Percentiles rank a stretch among this genome's conserved stretches.
phyloP scores from a whole-genome alignment of 179 eudicot genomes.

The Amaranthus tricolor region DNA sequence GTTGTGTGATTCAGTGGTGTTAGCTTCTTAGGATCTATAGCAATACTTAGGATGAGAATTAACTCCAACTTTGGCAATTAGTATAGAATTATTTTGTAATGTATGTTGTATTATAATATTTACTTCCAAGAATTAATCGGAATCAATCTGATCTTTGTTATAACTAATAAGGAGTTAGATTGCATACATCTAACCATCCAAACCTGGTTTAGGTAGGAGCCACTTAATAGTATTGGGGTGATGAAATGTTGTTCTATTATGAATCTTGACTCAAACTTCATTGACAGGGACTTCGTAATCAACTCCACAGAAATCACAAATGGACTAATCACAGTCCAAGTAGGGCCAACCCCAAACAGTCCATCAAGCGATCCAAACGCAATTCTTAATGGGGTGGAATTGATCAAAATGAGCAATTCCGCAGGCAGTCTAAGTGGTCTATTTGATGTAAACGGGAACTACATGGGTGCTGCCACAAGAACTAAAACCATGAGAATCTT shows the following conservation, averaged over 20 bases:
- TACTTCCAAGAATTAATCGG: too few species aligned
- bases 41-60: too few species aligned
- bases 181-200: too few species aligned
- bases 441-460: constrained; percentile 50
- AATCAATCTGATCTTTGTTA: too few species aligned
- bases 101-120: too few species aligned
- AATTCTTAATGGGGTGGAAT: constrained; percentile 79
- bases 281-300: constrained; percentile 56
- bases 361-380: constrained; percentile 58
- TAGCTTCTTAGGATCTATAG: too few species aligned
- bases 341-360: constrained; percentile 53
- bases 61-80: neutral
- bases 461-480: constrained; percentile 30
- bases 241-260: neutral
- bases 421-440: constrained; percentile 78
- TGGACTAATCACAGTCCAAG: constrained; percentile 53
- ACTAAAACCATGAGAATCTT: constrained; percentile 34
- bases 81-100: neutral
- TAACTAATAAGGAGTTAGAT: too few species aligned
- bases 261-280: neutral
- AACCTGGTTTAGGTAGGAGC: too few species aligned
- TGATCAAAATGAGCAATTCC: constrained; percentile 81
- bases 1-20: too few species aligned
- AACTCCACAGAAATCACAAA: constrained; percentile 58
- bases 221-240: too few species aligned